Conservation (phyloP, 1,284 basidiomycete genomes). For the Neolentinus lepideus region DNA sequence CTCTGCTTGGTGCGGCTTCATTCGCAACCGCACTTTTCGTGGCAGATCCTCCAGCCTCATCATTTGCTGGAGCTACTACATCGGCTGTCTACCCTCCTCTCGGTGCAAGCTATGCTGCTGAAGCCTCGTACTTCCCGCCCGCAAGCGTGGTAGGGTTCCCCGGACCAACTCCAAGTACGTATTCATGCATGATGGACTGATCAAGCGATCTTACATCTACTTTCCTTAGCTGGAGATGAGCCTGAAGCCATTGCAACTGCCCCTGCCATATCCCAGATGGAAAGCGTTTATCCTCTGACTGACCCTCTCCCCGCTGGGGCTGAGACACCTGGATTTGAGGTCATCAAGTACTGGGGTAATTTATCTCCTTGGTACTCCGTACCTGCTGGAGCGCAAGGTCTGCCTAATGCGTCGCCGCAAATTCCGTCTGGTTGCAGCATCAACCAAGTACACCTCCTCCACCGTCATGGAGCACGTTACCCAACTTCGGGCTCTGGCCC, state of each 20-base stretch:
- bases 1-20: not conserved
- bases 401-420: constrained; percentile 36
- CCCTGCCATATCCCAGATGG: constrained; percentile 14
- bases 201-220: not conserved
- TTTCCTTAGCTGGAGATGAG: constrained; percentile 16
- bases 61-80: constrained; percentile 27
- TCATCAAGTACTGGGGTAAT: constrained; percentile 39
- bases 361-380: constrained; percentile 54
- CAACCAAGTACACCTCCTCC: constrained; percentile 45
- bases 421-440: constrained; percentile 44
- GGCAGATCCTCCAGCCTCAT: constrained; percentile 13
- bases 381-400: constrained; percentile 38
- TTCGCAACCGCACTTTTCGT: not conserved
- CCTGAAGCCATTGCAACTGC: constrained; percentile 20
- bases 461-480: constrained; percentile 50
- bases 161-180: constrained; percentile 22
- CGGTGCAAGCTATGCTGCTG: constrained; percentile 14
- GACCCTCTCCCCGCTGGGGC: constrained; percentile 12
- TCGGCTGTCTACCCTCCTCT: constrained; percentile 22
- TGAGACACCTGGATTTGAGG: constrained; percentile 14
- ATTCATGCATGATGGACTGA: not conserved
- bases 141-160: constrained; percentile 18
- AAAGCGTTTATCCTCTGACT: constrained; percentile 18
- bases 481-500: constrained; percentile 33
- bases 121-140: constrained; percentile 19